Conservation (phyloP, 2,329 filamentous ascomycete species). For the Escovopsis sp. region DNA sequence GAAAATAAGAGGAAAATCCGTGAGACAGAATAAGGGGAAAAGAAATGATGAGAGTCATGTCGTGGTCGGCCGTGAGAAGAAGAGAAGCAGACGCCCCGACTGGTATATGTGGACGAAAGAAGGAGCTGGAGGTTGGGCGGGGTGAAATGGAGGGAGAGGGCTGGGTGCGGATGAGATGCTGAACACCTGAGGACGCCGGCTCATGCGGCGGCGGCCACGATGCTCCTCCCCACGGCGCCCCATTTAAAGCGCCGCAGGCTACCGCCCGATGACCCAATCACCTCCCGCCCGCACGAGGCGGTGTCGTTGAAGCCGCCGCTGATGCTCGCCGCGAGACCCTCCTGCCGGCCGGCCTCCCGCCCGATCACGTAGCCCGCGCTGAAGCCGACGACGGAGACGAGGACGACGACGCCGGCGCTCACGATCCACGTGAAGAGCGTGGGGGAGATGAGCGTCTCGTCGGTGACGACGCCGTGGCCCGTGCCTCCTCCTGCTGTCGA, state of each 20-base stretch:
- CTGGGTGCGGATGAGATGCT: no score
- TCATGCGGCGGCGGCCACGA: constrained; percentile 26
- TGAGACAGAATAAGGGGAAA: no score
- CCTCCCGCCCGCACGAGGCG: constrained; percentile 36
- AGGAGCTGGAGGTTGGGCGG: no score
- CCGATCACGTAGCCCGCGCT: constrained; percentile 55
- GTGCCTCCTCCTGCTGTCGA: no score
- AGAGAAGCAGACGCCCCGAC: no score
- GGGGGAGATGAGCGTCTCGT: constrained; percentile 35
- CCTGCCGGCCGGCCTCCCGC: constrained; percentile 48
- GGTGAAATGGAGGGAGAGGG: no score
- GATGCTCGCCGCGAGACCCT: constrained; percentile 30
- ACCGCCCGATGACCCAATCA: constrained; percentile 34
- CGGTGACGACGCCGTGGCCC: constrained; percentile 6
- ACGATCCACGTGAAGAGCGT: constrained; percentile 50
- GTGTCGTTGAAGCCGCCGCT: constrained; percentile 28
- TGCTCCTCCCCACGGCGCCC: constrained; percentile 35
- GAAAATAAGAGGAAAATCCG: no score
- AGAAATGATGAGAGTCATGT: no score
- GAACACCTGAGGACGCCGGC: no score
- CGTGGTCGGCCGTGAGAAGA: no score
- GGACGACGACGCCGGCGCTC: constrained; percentile 50
- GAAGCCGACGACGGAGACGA: constrained; percentile 54
- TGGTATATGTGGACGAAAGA: no score
- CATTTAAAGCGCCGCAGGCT: constrained; percentile 39